Evolutionary conservation across 2,329 filamentous ascomycete genomes (phyloP).

Genomic region (Fusarium bactridioides): DNA sequence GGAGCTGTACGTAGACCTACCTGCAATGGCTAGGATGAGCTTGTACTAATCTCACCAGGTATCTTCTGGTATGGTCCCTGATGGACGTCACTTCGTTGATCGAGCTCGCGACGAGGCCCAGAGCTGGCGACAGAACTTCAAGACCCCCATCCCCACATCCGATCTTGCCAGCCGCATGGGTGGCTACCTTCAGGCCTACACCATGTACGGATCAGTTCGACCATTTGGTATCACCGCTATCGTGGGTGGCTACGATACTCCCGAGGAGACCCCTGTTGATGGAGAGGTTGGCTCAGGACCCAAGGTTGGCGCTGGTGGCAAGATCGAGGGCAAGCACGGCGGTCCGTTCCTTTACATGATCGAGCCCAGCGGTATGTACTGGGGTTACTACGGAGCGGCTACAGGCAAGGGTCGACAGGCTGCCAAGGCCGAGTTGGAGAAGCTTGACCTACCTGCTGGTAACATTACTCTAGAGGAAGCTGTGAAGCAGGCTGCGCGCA

Average conservation of each 20-base stretch:
- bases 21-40: not conserved
- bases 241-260: slow-evolving; percentile 90
- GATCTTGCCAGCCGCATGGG: slow-evolving; percentile 94
- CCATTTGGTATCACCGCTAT: slow-evolving; percentile 98
- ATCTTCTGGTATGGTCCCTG: slow-evolving; percentile 91
- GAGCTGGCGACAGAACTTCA: slow-evolving; percentile 92
- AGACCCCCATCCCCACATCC: slow-evolving; percentile 87
- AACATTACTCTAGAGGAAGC: slow-evolving; percentile 83
- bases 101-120: slow-evolving; percentile 93
- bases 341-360: slow-evolving; percentile 98
- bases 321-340: slow-evolving; percentile 77
- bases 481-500: slow-evolving; percentile 94
- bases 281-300: slow-evolving; percentile 89
- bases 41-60: slow-evolving; percentile 58
- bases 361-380: slow-evolving; percentile 95
- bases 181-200: slow-evolving; percentile 96
- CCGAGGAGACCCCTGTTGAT: slow-evolving; percentile 84
- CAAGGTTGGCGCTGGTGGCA: slow-evolving; percentile 81
- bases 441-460: slow-evolving; percentile 84
- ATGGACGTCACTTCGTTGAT: slow-evolving; percentile 93
- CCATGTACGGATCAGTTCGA: slow-evolving; percentile 94
- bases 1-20: slow-evolving; percentile 76
- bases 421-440: slow-evolving; percentile 98
- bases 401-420: slow-evolving; percentile 97
- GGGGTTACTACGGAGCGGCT: slow-evolving; percentile 98